Conservation (phyloP, 1,139 yeast species). For the Taphrina confusa region DNA sequence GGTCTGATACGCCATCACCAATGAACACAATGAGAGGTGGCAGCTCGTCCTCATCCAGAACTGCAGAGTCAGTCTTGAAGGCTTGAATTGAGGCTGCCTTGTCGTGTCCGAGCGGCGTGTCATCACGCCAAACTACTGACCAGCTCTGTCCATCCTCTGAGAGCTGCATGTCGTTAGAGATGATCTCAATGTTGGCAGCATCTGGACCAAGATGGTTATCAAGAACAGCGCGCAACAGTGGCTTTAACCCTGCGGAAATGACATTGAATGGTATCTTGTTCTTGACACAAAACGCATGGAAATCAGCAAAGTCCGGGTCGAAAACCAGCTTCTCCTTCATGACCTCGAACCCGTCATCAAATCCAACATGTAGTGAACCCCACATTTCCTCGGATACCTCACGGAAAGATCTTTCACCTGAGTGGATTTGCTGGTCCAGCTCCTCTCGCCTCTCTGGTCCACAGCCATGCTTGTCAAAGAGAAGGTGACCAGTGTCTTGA, state of each 20-base stretch:
- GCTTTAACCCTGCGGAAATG: slow-evolving; percentile 68
- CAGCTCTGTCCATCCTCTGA: slow-evolving; percentile 52
- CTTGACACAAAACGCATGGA: slow-evolving; percentile 57
- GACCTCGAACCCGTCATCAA: slow-evolving; percentile 58
- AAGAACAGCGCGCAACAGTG: slow-evolving; percentile 61
- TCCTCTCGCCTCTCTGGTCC: slow-evolving; percentile 49
- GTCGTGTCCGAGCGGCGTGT: slow-evolving; percentile 65
- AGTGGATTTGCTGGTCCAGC: slow-evolving; percentile 49
- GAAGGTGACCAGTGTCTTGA: slow-evolving; percentile 53
- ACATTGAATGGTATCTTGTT: slow-evolving; percentile 62
- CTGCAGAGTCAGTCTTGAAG: slow-evolving; percentile 32
- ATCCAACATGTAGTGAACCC: slow-evolving; percentile 51
- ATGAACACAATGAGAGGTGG: slow-evolving; percentile 49
- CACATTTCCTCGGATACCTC: slow-evolving; percentile 52
- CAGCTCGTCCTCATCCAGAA: slow-evolving; percentile 38
- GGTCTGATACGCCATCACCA: slow-evolving; percentile 53
- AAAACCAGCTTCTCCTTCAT: slow-evolving; percentile 57
- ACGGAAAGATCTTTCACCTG: slow-evolving; percentile 48
- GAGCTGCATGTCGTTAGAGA: slow-evolving; percentile 59
- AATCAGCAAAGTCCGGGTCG: slow-evolving; percentile 62
- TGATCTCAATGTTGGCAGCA: slow-evolving; percentile 58
- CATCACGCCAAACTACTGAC: slow-evolving; percentile 64
- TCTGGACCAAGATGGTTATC: slow-evolving; percentile 61
- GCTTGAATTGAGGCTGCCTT: slow-evolving; percentile 59
- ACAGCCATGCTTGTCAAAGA: slow-evolving; percentile 52